Evolutionary conservation across 495 filamentous ascomycete genomes (phyloP).

Genomic region (Aspergillus biplanus): DNA sequence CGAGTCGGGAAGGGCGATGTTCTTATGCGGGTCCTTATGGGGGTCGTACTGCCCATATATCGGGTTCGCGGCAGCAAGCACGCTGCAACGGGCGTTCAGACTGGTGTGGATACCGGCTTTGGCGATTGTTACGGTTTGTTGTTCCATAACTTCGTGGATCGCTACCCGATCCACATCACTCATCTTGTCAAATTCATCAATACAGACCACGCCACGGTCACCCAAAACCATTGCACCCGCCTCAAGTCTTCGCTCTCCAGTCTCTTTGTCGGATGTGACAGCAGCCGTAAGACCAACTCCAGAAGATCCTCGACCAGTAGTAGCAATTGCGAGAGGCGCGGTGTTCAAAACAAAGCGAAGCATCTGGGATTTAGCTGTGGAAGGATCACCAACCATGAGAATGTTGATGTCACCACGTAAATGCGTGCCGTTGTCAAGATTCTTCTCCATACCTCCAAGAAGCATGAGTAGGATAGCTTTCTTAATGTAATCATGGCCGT

Average conservation of each 20-base stretch:
- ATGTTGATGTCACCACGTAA: conserved; percentile 99
- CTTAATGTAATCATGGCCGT: conserved; percentile 97
- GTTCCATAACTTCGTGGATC: conserved; percentile 99
- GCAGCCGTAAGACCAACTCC: conserved; percentile 98
- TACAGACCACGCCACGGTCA: conserved; percentile 96
- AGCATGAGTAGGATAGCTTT: conserved; percentile 97
- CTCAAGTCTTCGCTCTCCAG: conserved; percentile 91
- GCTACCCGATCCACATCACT: conserved; percentile 96
- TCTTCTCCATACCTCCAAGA: conserved; percentile 98
- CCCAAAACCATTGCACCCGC: conserved; percentile 99
- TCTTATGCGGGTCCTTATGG: conserved; percentile 97
- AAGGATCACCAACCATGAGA: conserved; percentile 98
- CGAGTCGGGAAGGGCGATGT: conserved; percentile 97
- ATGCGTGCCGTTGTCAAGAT: conserved; percentile 97
- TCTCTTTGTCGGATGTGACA: conserved; percentile 96
- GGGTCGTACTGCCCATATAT: conserved; percentile 98
- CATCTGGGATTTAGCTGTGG: conserved; percentile 96
- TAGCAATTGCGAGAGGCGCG: conserved; percentile 94
- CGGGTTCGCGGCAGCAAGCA: conserved; percentile 95
- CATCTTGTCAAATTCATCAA: conserved; percentile 99
- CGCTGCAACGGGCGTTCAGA: conserved; percentile 94
- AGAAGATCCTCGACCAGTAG: conserved; percentile 94
- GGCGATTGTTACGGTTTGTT: conserved; percentile 98
- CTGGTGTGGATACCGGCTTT: conserved; percentile 99
- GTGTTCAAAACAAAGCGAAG: conserved; percentile 98